Evolutionary conservation across 116 monocot genomes (phyloP).

Genomic region (Phalaenopsis hybrid): DNA sequence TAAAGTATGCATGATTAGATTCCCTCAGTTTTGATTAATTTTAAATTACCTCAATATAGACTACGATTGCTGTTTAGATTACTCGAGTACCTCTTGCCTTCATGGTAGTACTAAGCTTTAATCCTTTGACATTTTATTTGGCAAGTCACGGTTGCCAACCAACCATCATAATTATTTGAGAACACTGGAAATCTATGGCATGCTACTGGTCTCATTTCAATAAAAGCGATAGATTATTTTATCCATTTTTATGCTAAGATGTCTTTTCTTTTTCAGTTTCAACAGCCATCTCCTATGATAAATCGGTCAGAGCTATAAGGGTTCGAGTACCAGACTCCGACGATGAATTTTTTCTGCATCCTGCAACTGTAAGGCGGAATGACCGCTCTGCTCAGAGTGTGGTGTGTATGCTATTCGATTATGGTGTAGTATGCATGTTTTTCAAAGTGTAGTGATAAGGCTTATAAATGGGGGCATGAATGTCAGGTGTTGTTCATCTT

Average conservation of each 20-base stretch:
- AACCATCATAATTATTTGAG: background rate
- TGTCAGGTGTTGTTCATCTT: too few relatives aligned
- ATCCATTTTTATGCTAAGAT: background rate
- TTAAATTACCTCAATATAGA: background rate
- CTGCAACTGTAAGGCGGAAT: conserved; percentile 93
- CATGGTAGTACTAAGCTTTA: too few relatives aligned
- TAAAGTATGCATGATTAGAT: background rate
- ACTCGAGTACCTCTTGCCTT: background rate
- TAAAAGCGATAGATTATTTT: background rate
- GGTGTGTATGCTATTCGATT: conserved; percentile 30
- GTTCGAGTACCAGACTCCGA: conserved; percentile 76
- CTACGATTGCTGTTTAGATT: background rate
- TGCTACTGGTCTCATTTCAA: background rate
- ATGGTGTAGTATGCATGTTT: background rate
- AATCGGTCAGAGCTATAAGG: conserved; percentile 68
- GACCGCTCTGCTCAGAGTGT: conserved; percentile 98
- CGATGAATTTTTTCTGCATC: conserved; percentile 90
- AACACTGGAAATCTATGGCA: too few relatives aligned
- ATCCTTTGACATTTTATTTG: too few relatives aligned
- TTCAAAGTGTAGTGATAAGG: too few relatives aligned
- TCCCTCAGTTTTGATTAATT: background rate
- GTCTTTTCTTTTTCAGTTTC: conserved; percentile 52
- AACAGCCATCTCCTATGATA: conserved; percentile 92
- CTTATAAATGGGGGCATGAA: too few relatives aligned
- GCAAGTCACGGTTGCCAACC: too few relatives aligned